Evolutionary conservation across 345 rosid genomes (phyloP).

Genomic region (Firmiana major): DNA sequence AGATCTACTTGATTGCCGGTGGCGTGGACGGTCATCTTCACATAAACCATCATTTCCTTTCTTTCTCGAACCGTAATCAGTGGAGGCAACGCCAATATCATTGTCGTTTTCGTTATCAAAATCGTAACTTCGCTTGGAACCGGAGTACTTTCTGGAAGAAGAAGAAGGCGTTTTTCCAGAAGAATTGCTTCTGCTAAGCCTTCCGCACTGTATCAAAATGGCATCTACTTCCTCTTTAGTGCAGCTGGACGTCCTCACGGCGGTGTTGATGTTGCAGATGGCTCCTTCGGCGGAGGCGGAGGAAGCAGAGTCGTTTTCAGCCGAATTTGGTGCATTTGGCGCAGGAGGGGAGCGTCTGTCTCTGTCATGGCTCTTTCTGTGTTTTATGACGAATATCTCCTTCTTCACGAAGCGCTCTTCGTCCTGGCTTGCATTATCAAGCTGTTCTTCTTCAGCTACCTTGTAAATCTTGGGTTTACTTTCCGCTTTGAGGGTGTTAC

Average conservation of each 20-base stretch:
- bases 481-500: background rate
- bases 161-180: conserved; percentile 38
- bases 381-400: conserved; percentile 67
- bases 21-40: conserved; percentile 46
- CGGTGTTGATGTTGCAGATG: conserved; percentile 14
- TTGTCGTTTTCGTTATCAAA: conserved; percentile 43
- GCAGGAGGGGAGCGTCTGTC: conserved; percentile 36
- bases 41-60: conserved; percentile 14
- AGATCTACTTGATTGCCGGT: conserved; percentile 44
- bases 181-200: conserved; percentile 83
- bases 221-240: conserved; percentile 89
- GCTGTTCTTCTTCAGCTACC: background rate
- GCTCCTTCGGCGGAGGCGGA: conserved; percentile 27
- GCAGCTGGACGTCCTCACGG: conserved; percentile 52
- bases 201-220: conserved; percentile 87
- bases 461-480: background rate
- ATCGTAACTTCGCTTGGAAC: conserved; percentile 92
- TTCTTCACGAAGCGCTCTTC: conserved; percentile 7
- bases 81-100: conserved; percentile 23
- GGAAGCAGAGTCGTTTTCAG: background rate
- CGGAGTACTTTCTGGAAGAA: conserved; percentile 55
- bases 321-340: conserved; percentile 2
- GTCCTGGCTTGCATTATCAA: background rate
- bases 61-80: conserved; percentile 15
- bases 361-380: conserved; percentile 71